Evolutionary conservation across 495 filamentous ascomycete genomes (phyloP), one percentile per base, ranked within the genome.

Genomic region (Hypoxylon lienhwacheense): DNA sequence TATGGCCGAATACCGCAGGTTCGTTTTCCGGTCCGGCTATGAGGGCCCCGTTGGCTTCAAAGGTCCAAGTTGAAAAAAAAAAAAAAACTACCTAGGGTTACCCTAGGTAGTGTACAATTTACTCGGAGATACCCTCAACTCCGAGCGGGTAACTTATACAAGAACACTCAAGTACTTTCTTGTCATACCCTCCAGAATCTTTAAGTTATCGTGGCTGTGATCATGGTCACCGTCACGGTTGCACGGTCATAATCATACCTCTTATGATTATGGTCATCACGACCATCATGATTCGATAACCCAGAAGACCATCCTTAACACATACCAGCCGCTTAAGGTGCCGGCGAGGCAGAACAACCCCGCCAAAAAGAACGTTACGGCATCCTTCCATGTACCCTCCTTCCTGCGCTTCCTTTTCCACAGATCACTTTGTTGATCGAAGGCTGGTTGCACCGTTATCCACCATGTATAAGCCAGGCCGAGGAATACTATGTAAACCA

Each of bases 341-440:
- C 53, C 59, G 3, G 43, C 35, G 4, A 59, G 17, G 20, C 50
- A 59, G 20, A 66, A 66, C 32, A 53, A 2, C 0, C 49, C 55
- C 8, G 63, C 65, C 1, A 53, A 59, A 1, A 44, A 15, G 29
- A 70, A 53, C 3, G 66, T 21, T 5, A 28, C 25, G 1, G 55
- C 24, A n/a, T 72, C 68, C 25, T 43, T 47, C 53, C 53, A 66
- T 11, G 64, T 70, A 22, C 52, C 63, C 29, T 59, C 31, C 8
- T 62, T 59, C 29, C 19, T 46, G 14, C 40, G 41, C 20, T 46
- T 63, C 32, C 69, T 55, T 25, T 12, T 63, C 65, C 65, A 60
- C 14, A 70, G 35, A 10, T 58, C 60, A 29, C 66, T 68, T 1
- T 60, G 34, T 22, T 53, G 34, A 22, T 70, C 53, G 41, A 69